Conservation (phyloP, 306 rosid species). For the Cucumis cinereus region DNA sequence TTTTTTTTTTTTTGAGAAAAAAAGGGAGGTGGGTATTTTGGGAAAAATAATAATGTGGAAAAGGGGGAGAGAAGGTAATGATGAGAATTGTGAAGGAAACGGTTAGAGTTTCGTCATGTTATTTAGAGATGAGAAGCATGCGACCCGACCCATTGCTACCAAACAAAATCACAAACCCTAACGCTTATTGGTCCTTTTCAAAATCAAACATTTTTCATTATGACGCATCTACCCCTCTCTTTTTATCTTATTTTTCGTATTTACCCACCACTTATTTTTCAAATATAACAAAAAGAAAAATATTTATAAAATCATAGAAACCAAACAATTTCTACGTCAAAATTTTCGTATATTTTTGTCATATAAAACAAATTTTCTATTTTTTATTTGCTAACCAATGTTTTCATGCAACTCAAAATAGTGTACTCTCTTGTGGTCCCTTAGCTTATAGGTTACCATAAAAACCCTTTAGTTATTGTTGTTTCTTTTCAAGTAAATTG, state of each 20-base stretch:
- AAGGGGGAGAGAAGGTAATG: neutral
- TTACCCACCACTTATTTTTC: neutral
- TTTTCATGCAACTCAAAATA: neutral
- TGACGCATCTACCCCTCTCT: neutral
- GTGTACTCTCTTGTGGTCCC: neutral
- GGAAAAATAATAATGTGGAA: neutral
- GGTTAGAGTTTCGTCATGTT: conserved; percentile 5
- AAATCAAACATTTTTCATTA: neutral
- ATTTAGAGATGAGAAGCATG: neutral
- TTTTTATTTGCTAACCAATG: too few relatives aligned
- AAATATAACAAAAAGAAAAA: too few relatives aligned
- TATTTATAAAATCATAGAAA: too few relatives aligned
- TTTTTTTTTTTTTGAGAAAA: neutral
- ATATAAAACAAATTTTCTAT: too few relatives aligned
- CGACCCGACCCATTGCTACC: neutral
- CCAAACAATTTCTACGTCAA: too few relatives aligned
- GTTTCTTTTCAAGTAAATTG: neutral
- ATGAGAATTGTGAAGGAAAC: neutral
- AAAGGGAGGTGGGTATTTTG: neutral
- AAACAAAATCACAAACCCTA: neutral
- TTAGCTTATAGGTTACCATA: neutral
- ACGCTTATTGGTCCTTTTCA: neutral
- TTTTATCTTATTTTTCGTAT: neutral
- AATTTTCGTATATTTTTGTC: too few relatives aligned
- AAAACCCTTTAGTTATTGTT: neutral